Percentiles rank a stretch among this genome's conserved stretches.
These are phyloP conservation scores for Blastobotrys americana DNA, from an alignment of 805 yeast species.

Conservation along the genomic window DNA sequence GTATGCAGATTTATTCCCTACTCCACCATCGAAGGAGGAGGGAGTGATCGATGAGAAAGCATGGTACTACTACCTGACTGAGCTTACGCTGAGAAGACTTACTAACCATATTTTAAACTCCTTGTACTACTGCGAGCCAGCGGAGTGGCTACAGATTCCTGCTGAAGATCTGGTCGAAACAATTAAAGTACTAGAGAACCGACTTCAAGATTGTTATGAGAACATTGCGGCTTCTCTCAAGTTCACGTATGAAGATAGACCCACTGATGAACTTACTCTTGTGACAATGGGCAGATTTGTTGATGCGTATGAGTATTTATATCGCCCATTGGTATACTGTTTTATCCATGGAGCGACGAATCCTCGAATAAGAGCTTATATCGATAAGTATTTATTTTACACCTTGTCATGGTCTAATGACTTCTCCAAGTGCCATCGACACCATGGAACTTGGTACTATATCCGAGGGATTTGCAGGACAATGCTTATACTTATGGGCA, in stretches of 20 bases:
- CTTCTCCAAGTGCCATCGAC: conserved; percentile 12
- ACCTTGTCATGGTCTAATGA: conserved; percentile 9
- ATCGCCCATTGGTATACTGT: conserved; percentile 15
- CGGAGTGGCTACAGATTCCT: conserved; percentile 11
- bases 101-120: conserved; percentile 12
- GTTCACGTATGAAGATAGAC: conserved; percentile 12
- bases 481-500: conserved; percentile 11
- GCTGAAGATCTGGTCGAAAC: conserved; percentile 10
- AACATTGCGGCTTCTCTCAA: conserved; percentile 14
- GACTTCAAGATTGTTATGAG: conserved; percentile 14
- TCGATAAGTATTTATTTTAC: conserved; percentile 14
- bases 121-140: conserved; percentile 9
- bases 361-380: conserved; percentile 9
- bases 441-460: conserved; percentile 16
- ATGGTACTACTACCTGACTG: conserved; percentile 16
- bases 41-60: conserved; percentile 12
- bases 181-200: conserved; percentile 12
- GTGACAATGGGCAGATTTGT: conserved; percentile 13
- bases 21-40: conserved; percentile 9
- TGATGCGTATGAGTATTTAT: conserved; percentile 13
- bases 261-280: conserved; percentile 10
- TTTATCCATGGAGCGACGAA: conserved; percentile 8
- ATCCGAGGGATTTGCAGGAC: conserved; percentile 11
- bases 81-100: conserved; percentile 12
- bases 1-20: conserved; percentile 15